phyloP scores from a whole-genome alignment of 78 protist genomes.

The Dictyostelium intermedium region DNA sequence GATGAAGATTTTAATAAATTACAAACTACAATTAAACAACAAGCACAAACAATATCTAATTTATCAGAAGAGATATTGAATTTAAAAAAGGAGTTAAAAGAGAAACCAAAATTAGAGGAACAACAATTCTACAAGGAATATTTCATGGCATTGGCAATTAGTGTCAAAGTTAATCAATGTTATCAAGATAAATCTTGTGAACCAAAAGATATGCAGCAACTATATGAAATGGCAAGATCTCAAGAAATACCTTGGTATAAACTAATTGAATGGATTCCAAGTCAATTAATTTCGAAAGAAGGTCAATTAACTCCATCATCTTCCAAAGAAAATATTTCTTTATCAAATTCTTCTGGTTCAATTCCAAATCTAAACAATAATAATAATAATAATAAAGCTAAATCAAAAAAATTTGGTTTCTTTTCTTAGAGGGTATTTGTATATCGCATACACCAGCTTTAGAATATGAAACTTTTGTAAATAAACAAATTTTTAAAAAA shows the following conservation, averaged over 20 bases:
- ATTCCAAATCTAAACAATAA: not conserved
- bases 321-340: not conserved
- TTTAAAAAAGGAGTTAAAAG: constrained; percentile 5
- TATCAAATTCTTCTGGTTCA: not conserved
- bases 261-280: constrained; percentile 65
- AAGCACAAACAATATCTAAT: constrained; percentile 5
- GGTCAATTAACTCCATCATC: not conserved
- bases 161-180: constrained; percentile 45
- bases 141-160: constrained; percentile 47
- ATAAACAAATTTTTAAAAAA: not conserved
- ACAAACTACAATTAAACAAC: constrained; percentile 10
- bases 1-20: constrained; percentile 32
- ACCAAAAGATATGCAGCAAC: constrained; percentile 21
- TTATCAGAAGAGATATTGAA: constrained; percentile 20
- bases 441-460: not conserved
- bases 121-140: constrained; percentile 52
- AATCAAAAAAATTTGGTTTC: not conserved
- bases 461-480: not conserved
- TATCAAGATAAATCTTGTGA: constrained; percentile 29
- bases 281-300: constrained; percentile 4
- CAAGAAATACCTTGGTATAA: constrained; percentile 47
- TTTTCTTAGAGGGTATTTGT: not conserved
- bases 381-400: not conserved
- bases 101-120: constrained; percentile 38
- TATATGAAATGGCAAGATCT: constrained; percentile 36